Conservation (phyloP, 768 basidiomycete species). For the Macrocybe gigantea region DNA sequence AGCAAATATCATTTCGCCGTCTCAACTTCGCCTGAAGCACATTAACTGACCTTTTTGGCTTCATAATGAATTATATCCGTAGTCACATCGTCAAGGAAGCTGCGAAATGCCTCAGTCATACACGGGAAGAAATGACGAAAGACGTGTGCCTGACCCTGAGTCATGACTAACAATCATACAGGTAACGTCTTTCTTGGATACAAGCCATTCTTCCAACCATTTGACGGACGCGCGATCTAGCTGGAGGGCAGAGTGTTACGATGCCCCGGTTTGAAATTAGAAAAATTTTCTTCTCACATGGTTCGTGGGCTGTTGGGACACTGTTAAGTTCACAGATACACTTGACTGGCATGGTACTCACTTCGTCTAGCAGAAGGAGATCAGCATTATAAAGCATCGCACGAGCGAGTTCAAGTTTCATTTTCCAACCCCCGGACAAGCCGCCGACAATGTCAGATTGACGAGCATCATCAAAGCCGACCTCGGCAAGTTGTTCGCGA, state of each 20-base stretch:
- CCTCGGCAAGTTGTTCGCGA: constrained; percentile 72
- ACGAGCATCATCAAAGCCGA: constrained; percentile 85
- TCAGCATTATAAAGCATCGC: constrained; percentile 97
- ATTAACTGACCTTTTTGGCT: constrained; percentile 64
- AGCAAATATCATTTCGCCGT: constrained; percentile 6
- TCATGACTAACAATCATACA: constrained; percentile 96
- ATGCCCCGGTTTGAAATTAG: background rate
- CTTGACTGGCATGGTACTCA: constrained; percentile 16
- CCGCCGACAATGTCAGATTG: constrained; percentile 85
- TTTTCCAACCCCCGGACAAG: constrained; percentile 98
- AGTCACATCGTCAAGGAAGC: constrained; percentile 92
- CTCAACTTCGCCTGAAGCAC: background rate
- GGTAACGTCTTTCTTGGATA: constrained; percentile 76
- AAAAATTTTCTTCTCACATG: constrained; percentile 50
- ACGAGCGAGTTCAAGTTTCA: constrained; percentile 94
- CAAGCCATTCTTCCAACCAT: constrained; percentile 90
- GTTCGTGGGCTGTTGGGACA: constrained; percentile 66
- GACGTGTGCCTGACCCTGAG: constrained; percentile 63
- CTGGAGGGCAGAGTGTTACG: constrained; percentile 27
- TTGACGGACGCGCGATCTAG: constrained; percentile 79
- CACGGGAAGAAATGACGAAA: constrained; percentile 4
- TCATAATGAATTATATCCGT: constrained; percentile 98
- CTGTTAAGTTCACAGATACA: background rate
- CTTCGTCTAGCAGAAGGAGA: constrained; percentile 81
- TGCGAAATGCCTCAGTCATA: constrained; percentile 20